A percentile compares a stretch with the other conserved stretches of the same genome.
These are phyloP conservation scores for Tolypocladium cylindrosporum DNA, from an alignment of 2,329 filamentous ascomycete genomes.

Conservation along the genomic window DNA sequence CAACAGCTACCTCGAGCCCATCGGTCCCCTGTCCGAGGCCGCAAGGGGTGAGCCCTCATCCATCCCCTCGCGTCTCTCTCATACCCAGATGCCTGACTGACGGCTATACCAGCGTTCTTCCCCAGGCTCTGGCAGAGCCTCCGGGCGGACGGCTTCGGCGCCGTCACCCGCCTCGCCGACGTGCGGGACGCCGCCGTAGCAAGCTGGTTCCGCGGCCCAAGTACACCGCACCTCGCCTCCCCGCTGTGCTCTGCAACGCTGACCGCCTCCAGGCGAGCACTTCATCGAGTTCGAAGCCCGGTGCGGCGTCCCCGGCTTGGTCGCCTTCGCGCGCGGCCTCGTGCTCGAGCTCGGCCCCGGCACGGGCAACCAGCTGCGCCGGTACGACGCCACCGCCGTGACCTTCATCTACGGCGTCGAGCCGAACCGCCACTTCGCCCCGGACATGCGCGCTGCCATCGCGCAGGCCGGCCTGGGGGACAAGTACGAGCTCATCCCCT, in stretches of 20 bases:
- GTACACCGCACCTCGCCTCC: background rate
- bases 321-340: slow-evolving; percentile 13
- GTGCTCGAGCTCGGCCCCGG: slow-evolving; percentile 35
- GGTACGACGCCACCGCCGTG: slow-evolving; percentile 21
- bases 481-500: slow-evolving; percentile 26
- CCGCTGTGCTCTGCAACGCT: no score
- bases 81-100: background rate
- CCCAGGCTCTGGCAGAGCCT: background rate
- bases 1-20: background rate
- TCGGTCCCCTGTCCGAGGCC: background rate
- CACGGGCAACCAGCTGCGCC: slow-evolving; percentile 30
- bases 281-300: background rate
- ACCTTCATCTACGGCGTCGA: slow-evolving; percentile 28
- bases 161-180: background rate
- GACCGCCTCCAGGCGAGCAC: background rate
- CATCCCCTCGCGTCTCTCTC: background rate
- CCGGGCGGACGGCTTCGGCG: background rate
- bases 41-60: background rate
- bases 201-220: background rate
- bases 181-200: background rate
- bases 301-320: background rate
- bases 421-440: slow-evolving; percentile 23
- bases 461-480: slow-evolving; percentile 17
- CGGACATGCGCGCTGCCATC: slow-evolving; percentile 18
- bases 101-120: background rate